Percentiles rank a stretch among this genome's conserved stretches.
Evolutionary conservation across 1,139 yeast genomes (phyloP).

Genomic region (Sugiyamaella paludigena): DNA sequence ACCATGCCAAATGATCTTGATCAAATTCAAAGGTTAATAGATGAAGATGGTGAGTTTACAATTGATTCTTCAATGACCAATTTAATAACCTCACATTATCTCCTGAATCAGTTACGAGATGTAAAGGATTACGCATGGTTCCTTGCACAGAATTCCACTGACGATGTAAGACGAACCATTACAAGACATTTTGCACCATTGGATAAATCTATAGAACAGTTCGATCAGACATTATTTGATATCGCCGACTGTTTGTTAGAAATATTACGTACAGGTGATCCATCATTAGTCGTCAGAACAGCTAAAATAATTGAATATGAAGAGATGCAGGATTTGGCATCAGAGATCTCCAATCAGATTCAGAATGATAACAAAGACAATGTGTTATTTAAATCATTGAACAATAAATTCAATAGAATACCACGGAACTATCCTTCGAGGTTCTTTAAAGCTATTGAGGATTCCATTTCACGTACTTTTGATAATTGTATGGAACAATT

Average conservation of each 20-base stretch:
- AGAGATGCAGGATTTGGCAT: slow-evolving; percentile 69
- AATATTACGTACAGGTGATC: slow-evolving; percentile 63
- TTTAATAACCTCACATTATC: slow-evolving; percentile 65
- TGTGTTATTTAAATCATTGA: slow-evolving; percentile 5
- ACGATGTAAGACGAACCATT: slow-evolving; percentile 70
- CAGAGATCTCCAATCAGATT: slow-evolving; percentile 50
- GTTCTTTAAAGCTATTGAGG: slow-evolving; percentile 60
- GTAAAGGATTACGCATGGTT: slow-evolving; percentile 69
- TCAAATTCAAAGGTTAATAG: slow-evolving; percentile 53
- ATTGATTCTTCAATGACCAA: slow-evolving; percentile 54
- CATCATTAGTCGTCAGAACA: slow-evolving; percentile 63
- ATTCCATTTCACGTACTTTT: slow-evolving; percentile 64
- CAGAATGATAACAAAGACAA: slow-evolving; percentile 24
- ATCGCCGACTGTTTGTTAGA: slow-evolving; percentile 66
- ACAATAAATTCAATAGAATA: slow-evolving; percentile 24
- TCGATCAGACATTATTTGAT: slow-evolving; percentile 62
- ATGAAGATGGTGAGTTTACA: slow-evolving; percentile 47
- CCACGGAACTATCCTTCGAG: slow-evolving; percentile 64
- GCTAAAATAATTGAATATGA: slow-evolving; percentile 80
- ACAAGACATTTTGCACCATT: slow-evolving; percentile 55
- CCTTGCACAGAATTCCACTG: slow-evolving; percentile 50
- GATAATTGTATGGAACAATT: slow-evolving; percentile 61
- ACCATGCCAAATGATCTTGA: slow-evolving; percentile 53
- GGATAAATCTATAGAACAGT: slow-evolving; percentile 51
- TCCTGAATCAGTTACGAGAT: slow-evolving; percentile 68